A percentile compares a stretch with the other conserved stretches of the same genome.
Evolutionary conservation across 83 land plant genomes (phyloP).

Genomic region (Diphasiastrum complanatum): DNA sequence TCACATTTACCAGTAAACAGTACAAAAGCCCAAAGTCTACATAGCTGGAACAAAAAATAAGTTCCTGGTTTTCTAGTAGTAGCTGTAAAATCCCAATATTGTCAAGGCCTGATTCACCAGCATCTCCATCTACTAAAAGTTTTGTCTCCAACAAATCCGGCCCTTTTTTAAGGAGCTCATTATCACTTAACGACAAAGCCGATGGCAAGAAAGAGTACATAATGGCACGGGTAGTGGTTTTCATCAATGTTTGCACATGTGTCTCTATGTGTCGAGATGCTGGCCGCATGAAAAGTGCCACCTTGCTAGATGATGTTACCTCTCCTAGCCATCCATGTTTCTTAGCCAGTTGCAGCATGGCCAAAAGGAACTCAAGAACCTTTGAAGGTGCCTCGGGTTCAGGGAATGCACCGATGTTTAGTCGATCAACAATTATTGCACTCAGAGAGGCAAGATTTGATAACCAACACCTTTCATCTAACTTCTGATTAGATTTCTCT

Average conservation of each 20-base stretch:
- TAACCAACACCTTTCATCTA: slow-evolving; percentile 89
- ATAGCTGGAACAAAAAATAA: slow-evolving; percentile 90
- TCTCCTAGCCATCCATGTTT: slow-evolving; percentile 88
- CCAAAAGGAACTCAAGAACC: slow-evolving; percentile 81
- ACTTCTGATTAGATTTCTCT: slow-evolving; percentile 79
- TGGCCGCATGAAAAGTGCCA: slow-evolving; percentile 66
- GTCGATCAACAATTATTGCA: slow-evolving; percentile 89
- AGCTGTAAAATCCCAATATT: slow-evolving; percentile 70
- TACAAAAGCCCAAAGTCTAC: slow-evolving; percentile 71
- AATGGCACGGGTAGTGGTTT: slow-evolving; percentile 84
- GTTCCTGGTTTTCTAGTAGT: slow-evolving; percentile 66
- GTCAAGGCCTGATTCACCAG: slow-evolving; percentile 24
- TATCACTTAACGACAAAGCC: slow-evolving; percentile 18
- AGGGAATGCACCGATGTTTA: slow-evolving; percentile 92
- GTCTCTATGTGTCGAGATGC: slow-evolving; percentile 72
- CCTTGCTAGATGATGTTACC: slow-evolving; percentile 59
- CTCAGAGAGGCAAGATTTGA: slow-evolving; percentile 75
- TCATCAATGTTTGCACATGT: slow-evolving; percentile 67
- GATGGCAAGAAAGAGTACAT: slow-evolving; percentile 83
- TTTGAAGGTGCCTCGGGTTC: slow-evolving; percentile 59
- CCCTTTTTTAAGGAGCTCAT: background rate
- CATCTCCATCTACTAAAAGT: slow-evolving; percentile 4
- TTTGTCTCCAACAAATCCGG: slow-evolving; percentile 16
- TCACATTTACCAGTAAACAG: slow-evolving; percentile 74
- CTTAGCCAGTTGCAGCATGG: slow-evolving; percentile 92